A percentile compares a stretch with the other conserved stretches of the same genome.
Conservation (phyloP, 495 filamentous ascomycete genomes). For the Echria macrotheca region DNA sequence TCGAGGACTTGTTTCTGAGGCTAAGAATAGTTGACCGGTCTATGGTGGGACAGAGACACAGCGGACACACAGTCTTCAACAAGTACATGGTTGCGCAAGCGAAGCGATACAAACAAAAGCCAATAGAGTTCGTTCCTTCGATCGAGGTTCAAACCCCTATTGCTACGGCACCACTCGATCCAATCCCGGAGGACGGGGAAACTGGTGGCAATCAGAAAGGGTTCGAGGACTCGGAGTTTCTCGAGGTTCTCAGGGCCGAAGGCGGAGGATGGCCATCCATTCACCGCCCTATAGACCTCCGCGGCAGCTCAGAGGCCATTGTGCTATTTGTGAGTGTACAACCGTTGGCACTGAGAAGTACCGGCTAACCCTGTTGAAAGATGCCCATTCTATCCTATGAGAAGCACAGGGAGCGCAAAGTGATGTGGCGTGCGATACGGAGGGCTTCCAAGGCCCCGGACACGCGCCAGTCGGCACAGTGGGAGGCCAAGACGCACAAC, state of each 20-base stretch:
- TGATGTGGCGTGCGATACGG: background rate
- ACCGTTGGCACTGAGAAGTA: background rate
- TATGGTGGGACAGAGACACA: background rate
- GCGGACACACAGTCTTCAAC: background rate
- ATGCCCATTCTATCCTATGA: slow-evolving; percentile 3
- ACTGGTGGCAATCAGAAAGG: no score
- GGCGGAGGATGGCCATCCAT: no score
- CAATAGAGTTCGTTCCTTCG: no score
- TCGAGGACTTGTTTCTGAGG: slow-evolving; percentile 2
- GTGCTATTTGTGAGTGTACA: background rate
- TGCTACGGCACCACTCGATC: no score
- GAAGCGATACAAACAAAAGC: background rate
- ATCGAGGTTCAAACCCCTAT: no score
- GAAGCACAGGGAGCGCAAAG: background rate
- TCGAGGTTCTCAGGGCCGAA: no score
- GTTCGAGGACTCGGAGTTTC: no score
- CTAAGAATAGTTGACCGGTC: background rate
- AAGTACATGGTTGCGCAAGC: background rate
- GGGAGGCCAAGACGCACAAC: background rate
- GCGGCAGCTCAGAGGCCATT: background rate
- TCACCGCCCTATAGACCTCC: background rate
- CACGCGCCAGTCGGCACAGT: background rate
- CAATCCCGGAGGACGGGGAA: no score
- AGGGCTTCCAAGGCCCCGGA: background rate
- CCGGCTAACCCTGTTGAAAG: background rate